Evolutionary conservation across 371 early-diverging fungal genomes (phyloP), one percentile per base, ranked within the genome.

Genomic region (Syncephalastrum racemosum): DNA sequence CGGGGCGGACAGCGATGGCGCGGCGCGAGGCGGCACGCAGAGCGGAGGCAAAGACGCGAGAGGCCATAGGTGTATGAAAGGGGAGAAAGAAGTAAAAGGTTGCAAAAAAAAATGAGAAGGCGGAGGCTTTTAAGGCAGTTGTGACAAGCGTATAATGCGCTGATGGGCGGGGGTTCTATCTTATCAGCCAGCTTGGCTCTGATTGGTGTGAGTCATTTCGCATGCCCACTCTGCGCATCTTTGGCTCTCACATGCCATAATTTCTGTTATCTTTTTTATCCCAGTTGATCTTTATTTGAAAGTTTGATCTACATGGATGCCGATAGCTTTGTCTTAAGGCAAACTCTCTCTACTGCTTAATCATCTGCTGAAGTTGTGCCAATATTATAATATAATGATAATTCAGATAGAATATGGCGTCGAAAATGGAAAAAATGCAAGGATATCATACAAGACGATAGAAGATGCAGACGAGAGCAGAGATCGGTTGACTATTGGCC

Each of bases 191-290:
- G 16, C 24, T 46, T 46, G 18, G 43, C 46, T 65, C 50, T 74
- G 71, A 74, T 74, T 74, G 75, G 75, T 74, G 71, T 74, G 75
- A 74, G 63, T 74, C 75, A 74, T 74, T 68, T 59, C 66, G 66
- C 40, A 41, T 59, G 45, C 16, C 16, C 36, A 8, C 8, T 31
- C 36, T 31, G 36, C 2, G 36, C 36, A 31, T 31, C 36, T 31
- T 31, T 31, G 5, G 10, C 36, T 31, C 36, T 31, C 36, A 31
- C 36, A 10, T 31, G 36, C 36, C 10, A 31, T 12, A 2, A 10
- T 31, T 31, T 31, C 36, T 31, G 36, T 31, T 31, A 31, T 31
- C 36, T 31, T 3, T 31, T 31, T 3, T 31, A 8, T 31, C 36
- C 27, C 36, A 31, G 2, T 31, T 31, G 36, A 31, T 31, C 36